phyloP scores from a whole-genome alignment of 306 rosid species.

The Sicyos baderoa region DNA sequence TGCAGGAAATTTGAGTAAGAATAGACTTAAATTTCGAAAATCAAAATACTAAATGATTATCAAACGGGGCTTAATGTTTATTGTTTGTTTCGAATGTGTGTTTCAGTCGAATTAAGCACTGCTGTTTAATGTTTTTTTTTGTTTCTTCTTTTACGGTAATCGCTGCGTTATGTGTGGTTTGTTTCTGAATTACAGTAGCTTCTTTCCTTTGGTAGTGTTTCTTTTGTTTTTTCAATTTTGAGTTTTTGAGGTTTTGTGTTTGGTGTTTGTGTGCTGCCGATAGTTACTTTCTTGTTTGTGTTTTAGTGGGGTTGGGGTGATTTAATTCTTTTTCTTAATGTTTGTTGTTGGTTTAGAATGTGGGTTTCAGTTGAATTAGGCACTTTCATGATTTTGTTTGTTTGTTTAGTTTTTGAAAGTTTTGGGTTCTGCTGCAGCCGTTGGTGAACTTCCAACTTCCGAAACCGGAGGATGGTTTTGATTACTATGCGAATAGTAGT shows the following conservation, averaged over 20 bases:
- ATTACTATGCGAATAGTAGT: conserved; percentile 91
- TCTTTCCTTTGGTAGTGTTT: neutral
- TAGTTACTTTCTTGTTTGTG: neutral
- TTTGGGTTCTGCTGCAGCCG: conserved; percentile 55
- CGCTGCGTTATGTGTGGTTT: too few relatives aligned
- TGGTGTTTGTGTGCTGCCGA: neutral
- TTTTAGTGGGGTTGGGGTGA: conserved; percentile 12
- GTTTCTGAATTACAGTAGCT: neutral
- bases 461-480: conserved; percentile 74
- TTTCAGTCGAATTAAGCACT: too few relatives aligned
- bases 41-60: too few relatives aligned
- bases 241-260: neutral
- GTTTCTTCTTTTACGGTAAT: neutral
- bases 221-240: neutral
- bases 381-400: conserved; percentile 5
- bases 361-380: conserved; percentile 5
- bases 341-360: conserved; percentile 10
- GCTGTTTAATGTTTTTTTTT: too few relatives aligned
- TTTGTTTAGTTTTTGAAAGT: conserved; percentile 11
- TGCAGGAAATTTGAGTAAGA: too few relatives aligned
- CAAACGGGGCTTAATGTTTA: too few relatives aligned
- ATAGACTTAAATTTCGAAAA: too few relatives aligned
- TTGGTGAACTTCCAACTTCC: conserved; percentile 94
- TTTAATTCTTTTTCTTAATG: neutral
- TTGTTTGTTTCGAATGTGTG: too few relatives aligned